A percentile compares a stretch with the other conserved stretches of the same genome.
These are phyloP conservation scores for Darksidea phi DNA, from an alignment of 495 filamentous ascomycete species.

Conservation along the genomic window DNA sequence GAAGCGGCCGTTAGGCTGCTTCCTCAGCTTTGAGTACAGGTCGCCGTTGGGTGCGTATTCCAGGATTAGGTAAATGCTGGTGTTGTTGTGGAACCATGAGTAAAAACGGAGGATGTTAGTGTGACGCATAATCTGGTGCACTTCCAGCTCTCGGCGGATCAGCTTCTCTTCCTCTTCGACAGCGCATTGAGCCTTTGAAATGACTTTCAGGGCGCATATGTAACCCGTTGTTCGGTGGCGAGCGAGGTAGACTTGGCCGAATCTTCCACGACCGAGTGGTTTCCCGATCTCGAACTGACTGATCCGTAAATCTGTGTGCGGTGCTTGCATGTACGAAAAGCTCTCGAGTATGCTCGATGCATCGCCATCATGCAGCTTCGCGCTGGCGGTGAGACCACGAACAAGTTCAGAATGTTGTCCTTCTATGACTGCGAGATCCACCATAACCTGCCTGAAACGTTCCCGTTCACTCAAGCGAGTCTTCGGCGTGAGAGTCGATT, in stretches of 20 bases:
- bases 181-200: slow-evolving; percentile 15
- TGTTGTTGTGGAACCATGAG: slow-evolving; percentile 72
- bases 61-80: slow-evolving; percentile 83
- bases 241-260: slow-evolving; percentile 21
- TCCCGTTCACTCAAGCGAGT: too few relatives aligned
- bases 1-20: slow-evolving; percentile 66
- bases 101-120: slow-evolving; percentile 20
- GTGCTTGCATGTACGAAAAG: too few relatives aligned
- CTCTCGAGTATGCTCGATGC: too few relatives aligned
- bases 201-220: slow-evolving; percentile 23
- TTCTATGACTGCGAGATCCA: too few relatives aligned
- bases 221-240: slow-evolving; percentile 11
- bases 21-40: slow-evolving; percentile 84
- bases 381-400: too few relatives aligned
- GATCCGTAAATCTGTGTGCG: slow-evolving; percentile 14
- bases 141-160: slow-evolving; percentile 21
- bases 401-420: too few relatives aligned
- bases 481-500: too few relatives aligned
- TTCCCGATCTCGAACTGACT: slow-evolving; percentile 24
- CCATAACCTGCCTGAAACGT: too few relatives aligned
- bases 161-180: slow-evolving; percentile 9
- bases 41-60: slow-evolving; percentile 90
- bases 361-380: too few relatives aligned
- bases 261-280: slow-evolving; percentile 26
- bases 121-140: slow-evolving; percentile 25